Percentiles rank a stretch among this genome's conserved stretches.
These are phyloP conservation scores for Rubus idaeus DNA, from an alignment of 306 rosid species.

Conservation along the genomic window DNA sequence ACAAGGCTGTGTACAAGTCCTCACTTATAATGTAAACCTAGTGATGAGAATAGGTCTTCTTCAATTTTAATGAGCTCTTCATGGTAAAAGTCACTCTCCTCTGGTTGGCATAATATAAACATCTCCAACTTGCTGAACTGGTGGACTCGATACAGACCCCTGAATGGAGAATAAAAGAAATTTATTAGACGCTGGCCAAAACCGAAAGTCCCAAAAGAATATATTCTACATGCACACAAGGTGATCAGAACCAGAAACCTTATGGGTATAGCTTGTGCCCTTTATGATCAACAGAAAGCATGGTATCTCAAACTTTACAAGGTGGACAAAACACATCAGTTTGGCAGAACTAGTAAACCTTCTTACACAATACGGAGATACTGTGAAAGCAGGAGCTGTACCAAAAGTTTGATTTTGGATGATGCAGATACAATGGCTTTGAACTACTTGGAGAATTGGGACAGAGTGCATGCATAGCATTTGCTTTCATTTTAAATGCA, in stretches of 20 bases:
- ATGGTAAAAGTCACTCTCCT: constrained; percentile 78
- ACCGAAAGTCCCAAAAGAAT: not conserved
- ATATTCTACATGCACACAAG: not conserved
- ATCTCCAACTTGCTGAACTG: constrained; percentile 97
- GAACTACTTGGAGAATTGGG: no score
- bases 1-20: constrained; percentile 18
- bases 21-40: constrained; percentile 89
- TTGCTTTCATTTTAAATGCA: no score
- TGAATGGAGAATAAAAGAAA: constrained; percentile 31
- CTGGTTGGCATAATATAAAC: constrained; percentile 85
- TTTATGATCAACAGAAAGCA: not conserved
- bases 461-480: no score
- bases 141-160: constrained; percentile 99
- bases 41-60: constrained; percentile 74
- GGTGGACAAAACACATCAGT: not conserved
- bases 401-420: not conserved
- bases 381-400: not conserved
- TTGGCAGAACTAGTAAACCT: not conserved
- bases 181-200: not conserved
- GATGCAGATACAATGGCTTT: no score
- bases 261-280: not conserved
- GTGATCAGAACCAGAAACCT: constrained; percentile 2
- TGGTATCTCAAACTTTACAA: not conserved
- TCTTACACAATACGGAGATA: not conserved
- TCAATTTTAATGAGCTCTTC: constrained; percentile 85